Evolutionary conservation across 768 basidiomycete genomes (phyloP), one percentile per base, ranked within the genome.

Genomic region (Clitopilus passeckerianus): DNA sequence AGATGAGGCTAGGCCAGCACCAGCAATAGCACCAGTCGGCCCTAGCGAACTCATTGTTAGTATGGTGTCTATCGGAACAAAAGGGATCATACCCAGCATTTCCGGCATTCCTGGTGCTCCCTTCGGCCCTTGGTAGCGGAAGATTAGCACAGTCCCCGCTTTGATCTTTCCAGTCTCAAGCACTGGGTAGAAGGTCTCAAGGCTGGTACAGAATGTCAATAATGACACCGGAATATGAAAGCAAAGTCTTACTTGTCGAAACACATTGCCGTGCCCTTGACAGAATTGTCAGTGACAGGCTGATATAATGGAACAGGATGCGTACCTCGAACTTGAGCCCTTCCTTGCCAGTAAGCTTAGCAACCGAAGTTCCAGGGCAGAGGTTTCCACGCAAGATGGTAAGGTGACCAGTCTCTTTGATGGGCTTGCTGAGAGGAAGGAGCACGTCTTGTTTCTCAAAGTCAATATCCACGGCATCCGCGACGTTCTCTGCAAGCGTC

Each of bases 101-200:
- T 95, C 92, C 8, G 93, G 93, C 91, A 93, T 93, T 22, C 93
- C 93, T 24, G 91, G 93, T n/a, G 84, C 93, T 24, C 93, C 92
- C 70, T 90, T 93, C 0, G 93, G 92, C 12, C 93, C 93, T 74
- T 91, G 90, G 71, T 94, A 95, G 60, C 93, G 82, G 77, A 95
- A 88, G 50, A 95, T 86, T 59, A 93, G 75, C 41, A 90, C 85
- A 69, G 76, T 87, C 0, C 93, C 92, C 2, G 85, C 73, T 63
- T 80, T 90, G 67, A 95, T 86, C 66, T 91, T 86, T 12, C 90
- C 89, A 2, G 77, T 81, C 68, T 83, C 85, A 27, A 95, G 81
- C 7, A 89, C 82, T 33, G 85, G 82, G 70, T 89, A 91, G 70
- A 94, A 91, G 54, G 77, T 80, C 16, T 85, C 82, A 57, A 88